Percentiles rank a stretch among this genome's conserved stretches.
These are phyloP conservation scores for Physcomitrellopsis africana DNA, from an alignment of 225 moss, liverwort and hornwort species.

Conservation along the genomic window DNA sequence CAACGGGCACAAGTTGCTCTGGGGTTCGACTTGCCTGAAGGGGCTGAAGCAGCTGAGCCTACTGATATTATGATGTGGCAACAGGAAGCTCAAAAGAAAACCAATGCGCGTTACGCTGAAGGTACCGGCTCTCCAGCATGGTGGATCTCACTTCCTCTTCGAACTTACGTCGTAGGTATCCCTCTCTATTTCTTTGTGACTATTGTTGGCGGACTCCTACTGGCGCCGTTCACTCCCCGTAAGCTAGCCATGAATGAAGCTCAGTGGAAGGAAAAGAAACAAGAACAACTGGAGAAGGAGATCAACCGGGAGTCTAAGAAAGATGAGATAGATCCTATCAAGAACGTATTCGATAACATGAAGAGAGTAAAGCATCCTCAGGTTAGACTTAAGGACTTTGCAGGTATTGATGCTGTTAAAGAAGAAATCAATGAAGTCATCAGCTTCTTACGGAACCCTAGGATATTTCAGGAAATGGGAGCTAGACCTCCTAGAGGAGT, in stretches of 20 bases:
- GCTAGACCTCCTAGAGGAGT: slow-evolving; percentile 96
- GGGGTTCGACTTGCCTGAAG: slow-evolving; percentile 88
- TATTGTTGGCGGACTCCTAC: slow-evolving; percentile 54
- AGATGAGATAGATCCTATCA: slow-evolving; percentile 87
- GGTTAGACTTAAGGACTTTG: slow-evolving; percentile 87
- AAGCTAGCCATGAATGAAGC: slow-evolving; percentile 72
- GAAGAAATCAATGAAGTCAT: slow-evolving; percentile 97
- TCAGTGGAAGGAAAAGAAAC: slow-evolving; percentile 88
- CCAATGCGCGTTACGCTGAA: slow-evolving; percentile 91
- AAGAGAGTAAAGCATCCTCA: slow-evolving; percentile 96
- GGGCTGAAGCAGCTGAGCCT: slow-evolving; percentile 96
- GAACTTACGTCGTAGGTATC: slow-evolving; percentile 77
- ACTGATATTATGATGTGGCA: slow-evolving; percentile 96
- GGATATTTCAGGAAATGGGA: slow-evolving; percentile 88
- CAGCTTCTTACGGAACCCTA: slow-evolving; percentile 87
- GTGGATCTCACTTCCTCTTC: slow-evolving; percentile 96
- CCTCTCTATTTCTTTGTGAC: slow-evolving; percentile 75
- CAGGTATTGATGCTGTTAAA: slow-evolving; percentile 94
- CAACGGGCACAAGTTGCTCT: slow-evolving; percentile 64
- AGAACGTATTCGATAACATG: slow-evolving; percentile 96
- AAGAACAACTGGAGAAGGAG: slow-evolving; percentile 89
- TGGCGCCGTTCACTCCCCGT: slow-evolving; percentile 72
- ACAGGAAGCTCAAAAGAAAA: slow-evolving; percentile 97
- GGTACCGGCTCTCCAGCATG: slow-evolving; percentile 94
- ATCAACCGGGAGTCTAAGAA: slow-evolving; percentile 76